Evolutionary conservation across 345 rosid species (phyloP), one percentile per base, ranked within the genome.

Genomic region (Sonneratia alba): DNA sequence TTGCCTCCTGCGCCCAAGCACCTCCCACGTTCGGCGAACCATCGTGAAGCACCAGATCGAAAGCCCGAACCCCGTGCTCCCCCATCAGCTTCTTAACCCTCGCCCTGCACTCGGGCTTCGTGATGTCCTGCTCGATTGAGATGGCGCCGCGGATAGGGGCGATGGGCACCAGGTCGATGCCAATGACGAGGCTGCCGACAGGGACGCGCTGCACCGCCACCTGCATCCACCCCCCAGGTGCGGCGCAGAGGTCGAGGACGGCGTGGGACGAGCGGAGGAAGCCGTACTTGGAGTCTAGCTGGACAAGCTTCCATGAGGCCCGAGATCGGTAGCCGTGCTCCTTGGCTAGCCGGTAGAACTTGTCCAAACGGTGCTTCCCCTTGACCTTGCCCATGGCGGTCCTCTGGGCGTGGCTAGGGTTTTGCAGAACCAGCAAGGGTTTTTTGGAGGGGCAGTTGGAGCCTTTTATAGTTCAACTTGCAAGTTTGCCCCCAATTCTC

Each of bases 201-300:
- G 97, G 96, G 19, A 82, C 93, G 27, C 91, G 89, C 87, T 87
- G 78, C n/a, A 89, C 91, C 55, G 90, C 96, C 22, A 93, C 94
- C 73, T 93, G 98, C 98, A 93, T 91, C 98, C 98, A 93, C 34
- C 98, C 91, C 10, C 97, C 97, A 0, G 97, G 98, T 49, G 98
- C 96, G 77, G 98, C 97, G 73, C 98, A 91, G 72, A 91, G 98
- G 73, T 93, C 98, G 81, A 93, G 96, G 38, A 90, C 96, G 42
- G 86, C 91, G 51, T 76, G 89, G 0, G 97, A 74, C 34, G 88
- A 77, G 69, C 82, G 86, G 73, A 94, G 89, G 72, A 90, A 80
- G 22, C 82, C 71, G 89, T 75, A 82, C 72, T 92, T 92, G 78
- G 83, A 70, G 74, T 94, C 97, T 62, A 90, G 89, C 76, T 94